Conservation (phyloP, 257 asterid species). For the Gardenia jasminoides region DNA sequence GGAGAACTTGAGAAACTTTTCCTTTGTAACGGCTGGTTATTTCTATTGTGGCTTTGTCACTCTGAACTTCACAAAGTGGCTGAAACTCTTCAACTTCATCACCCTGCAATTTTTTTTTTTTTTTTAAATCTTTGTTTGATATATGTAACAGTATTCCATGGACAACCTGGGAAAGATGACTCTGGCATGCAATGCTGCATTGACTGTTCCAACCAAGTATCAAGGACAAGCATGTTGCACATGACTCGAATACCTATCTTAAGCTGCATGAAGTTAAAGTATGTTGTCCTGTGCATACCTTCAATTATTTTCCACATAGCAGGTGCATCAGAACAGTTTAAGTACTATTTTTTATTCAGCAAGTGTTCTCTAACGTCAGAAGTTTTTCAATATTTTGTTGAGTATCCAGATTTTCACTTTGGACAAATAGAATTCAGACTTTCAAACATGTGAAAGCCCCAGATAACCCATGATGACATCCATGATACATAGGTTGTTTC, state of each 20-base stretch:
- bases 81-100: slow-evolving; percentile 91
- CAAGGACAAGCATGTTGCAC: background rate
- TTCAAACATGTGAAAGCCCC: background rate
- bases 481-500: background rate
- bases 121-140: background rate
- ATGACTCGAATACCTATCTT: background rate
- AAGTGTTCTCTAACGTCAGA: no score
- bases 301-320: background rate
- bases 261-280: background rate
- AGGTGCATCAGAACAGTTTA: background rate
- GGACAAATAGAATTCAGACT: background rate
- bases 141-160: background rate
- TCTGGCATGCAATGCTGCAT: background rate
- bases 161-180: background rate
- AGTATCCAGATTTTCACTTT: background rate
- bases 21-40: slow-evolving; percentile 96
- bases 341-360: no score
- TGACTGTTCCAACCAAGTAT: background rate
- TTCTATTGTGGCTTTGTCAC: slow-evolving; percentile 98
- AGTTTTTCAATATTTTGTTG: background rate
- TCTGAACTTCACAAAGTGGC: slow-evolving; percentile 97
- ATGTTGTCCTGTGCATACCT: background rate
- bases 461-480: background rate
- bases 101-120: slow-evolving; percentile 52
- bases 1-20: slow-evolving; percentile 60